Base-by-base conservation (phyloP, 768 basidiomycete species). In the Sporobolomyces phaffii region DNA sequence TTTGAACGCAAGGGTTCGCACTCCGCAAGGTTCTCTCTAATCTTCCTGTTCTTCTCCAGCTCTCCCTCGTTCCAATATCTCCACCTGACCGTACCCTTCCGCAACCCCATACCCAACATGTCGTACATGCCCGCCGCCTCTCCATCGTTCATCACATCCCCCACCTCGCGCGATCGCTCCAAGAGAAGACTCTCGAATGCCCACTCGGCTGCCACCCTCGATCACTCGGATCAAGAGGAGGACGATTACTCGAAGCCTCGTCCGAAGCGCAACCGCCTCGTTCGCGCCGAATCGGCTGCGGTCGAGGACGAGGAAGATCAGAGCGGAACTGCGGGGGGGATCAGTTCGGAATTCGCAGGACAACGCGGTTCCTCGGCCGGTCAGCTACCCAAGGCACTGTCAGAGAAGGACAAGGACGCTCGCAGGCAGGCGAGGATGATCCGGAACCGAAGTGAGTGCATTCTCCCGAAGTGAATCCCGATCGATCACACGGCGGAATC, bases 381-480 rank as follows among this genome's bases (percentile, higher is more conserved):
- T 7, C 11, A 43, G 9, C 29, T 43, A 45, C 31, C 13, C 29
- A 66, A 50, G 47, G 65, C 65, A 6, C 49, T 66, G 34, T 33
- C 40, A 2, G 60, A 62, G 33, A 62, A 62, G 54, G 64, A 67
- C 28, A 71, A 71, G 62, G 70, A 71, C 52, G n/a, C 29, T 5
- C 49, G 70, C 22, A 57, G 58, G 26, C 33, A 60, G 22, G 69
- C 70, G 1, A 28, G 70, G 26, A 71, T 71, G 70, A 64, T 71
- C 59, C 51, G 70, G 41, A 71, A 71, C 40, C 61, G 70, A 5
- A 71, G 70, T 71, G 59, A 50, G 65, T 53, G 24, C 9, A 7
- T 10, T 9, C 17, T n/a, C 9, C n/a, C n/a, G n/a, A n/a, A n/a
- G n/a, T n/a, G n/a, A n/a, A n/a, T n/a, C n/a, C n/a, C n/a, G 20